phyloP scores from a whole-genome alignment of 768 basidiomycete species.

The Phaffia australis region DNA sequence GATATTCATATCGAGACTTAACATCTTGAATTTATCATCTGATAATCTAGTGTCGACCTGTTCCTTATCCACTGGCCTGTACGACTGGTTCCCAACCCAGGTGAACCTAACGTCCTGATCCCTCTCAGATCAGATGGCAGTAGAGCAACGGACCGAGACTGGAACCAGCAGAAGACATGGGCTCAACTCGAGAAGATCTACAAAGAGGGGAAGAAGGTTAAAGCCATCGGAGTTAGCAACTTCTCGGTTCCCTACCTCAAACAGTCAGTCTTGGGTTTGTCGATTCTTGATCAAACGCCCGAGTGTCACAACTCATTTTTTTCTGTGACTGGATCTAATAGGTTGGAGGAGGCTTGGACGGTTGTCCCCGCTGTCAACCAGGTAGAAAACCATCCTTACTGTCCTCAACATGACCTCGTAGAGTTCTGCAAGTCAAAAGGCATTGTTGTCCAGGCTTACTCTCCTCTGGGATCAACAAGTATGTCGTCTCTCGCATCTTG shows the following conservation, averaged over 20 bases:
- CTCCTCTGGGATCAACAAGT: slow-evolving; percentile 75
- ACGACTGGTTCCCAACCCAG: slow-evolving; percentile 7
- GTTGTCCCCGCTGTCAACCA: slow-evolving; percentile 70
- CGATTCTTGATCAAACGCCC: no score
- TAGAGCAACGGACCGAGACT: slow-evolving; percentile 27
- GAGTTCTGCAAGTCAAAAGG: slow-evolving; percentile 57
- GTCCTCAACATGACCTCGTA: slow-evolving; percentile 48
- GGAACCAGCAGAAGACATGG: slow-evolving; percentile 32
- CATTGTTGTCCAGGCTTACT: slow-evolving; percentile 71
- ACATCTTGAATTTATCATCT: background rate
- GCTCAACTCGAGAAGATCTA: slow-evolving; percentile 30
- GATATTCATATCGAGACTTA: background rate
- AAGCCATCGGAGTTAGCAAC: slow-evolving; percentile 64
- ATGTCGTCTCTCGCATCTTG: slow-evolving; percentile 30
- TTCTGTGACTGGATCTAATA: no score
- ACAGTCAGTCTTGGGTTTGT: slow-evolving; percentile 12
- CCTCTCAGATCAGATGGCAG: slow-evolving; percentile 27
- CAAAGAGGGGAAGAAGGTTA: slow-evolving; percentile 12
- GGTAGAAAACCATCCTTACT: slow-evolving; percentile 38
- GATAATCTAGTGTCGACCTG: background rate
- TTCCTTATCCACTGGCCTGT: slow-evolving; percentile 34
- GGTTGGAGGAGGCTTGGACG: slow-evolving; percentile 56
- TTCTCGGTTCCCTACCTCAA: slow-evolving; percentile 55
- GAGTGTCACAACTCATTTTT: no score
- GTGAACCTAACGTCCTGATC: slow-evolving; percentile 10